These are phyloP conservation scores for Penicillium sp. DNA, from an alignment of 2,329 filamentous ascomycete genomes.

Conservation along the genomic window DNA sequence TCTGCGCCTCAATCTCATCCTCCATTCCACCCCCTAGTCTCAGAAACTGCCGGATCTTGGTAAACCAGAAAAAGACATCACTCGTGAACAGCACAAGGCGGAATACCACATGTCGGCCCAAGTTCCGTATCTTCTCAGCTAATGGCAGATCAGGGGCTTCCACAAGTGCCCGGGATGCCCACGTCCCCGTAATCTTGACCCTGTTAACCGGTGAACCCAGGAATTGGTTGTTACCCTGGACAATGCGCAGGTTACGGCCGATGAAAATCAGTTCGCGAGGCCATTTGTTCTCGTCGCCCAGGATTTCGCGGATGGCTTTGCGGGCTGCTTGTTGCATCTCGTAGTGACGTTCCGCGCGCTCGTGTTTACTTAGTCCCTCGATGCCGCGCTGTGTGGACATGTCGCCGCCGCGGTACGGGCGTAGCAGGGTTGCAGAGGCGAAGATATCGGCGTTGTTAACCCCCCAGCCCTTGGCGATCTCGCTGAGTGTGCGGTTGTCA, in stretches of 20 bases:
- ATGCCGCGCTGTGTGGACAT: conserved; percentile 65
- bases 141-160: conserved; percentile 71
- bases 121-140: conserved; percentile 69
- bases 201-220: conserved; percentile 87
- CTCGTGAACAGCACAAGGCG: conserved; percentile 74
- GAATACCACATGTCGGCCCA: conserved; percentile 82
- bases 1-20: conserved; percentile 86
- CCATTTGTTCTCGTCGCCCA: conserved; percentile 86
- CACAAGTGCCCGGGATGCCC: conserved; percentile 84
- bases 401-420: conserved; percentile 88
- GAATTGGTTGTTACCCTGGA: conserved; percentile 91
- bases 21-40: conserved; percentile 86
- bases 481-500: conserved; percentile 78
- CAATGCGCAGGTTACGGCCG: conserved; percentile 87
- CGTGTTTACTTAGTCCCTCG: conserved; percentile 59
- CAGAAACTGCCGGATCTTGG: conserved; percentile 76
- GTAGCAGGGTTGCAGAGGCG: conserved; percentile 85
- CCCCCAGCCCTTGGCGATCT: conserved; percentile 81
- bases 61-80: conserved; percentile 84
- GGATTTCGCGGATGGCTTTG: conserved; percentile 75
- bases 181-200: conserved; percentile 90
- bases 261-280: conserved; percentile 92
- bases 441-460: conserved; percentile 90
- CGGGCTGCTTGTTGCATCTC: conserved; percentile 79
- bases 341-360: conserved; percentile 67